Evolutionary conservation across 768 basidiomycete genomes (phyloP).

Genomic region (Lactarius sp.): DNA sequence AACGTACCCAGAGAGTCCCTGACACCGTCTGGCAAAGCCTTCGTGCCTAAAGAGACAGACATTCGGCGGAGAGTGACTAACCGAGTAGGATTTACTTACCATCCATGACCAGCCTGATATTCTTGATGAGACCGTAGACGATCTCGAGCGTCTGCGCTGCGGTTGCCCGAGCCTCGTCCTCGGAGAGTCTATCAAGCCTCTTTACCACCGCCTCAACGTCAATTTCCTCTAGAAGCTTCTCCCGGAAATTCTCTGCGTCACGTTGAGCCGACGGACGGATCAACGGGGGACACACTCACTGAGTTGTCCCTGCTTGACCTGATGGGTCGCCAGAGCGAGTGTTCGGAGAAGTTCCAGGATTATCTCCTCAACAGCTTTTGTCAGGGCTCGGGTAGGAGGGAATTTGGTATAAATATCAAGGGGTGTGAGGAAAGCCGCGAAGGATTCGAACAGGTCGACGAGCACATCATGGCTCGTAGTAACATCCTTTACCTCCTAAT

Average conservation of each 20-base stretch:
- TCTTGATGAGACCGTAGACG: background rate
- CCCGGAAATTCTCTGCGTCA: background rate
- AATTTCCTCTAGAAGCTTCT: background rate
- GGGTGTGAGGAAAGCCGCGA: background rate
- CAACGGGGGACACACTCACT: background rate
- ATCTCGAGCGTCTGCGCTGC: background rate
- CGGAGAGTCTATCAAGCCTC: background rate
- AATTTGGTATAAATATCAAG: background rate
- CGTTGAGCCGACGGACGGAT: background rate
- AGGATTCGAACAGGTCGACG: background rate
- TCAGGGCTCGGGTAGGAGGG: background rate
- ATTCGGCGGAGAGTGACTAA: background rate
- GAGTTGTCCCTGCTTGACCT: background rate
- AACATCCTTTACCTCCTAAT: background rate
- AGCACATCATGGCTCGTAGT: background rate
- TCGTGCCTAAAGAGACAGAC: background rate
- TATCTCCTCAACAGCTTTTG: background rate
- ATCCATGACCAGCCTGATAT: background rate
- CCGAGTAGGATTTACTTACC: background rate
- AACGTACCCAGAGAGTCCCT: background rate
- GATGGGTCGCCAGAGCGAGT: background rate
- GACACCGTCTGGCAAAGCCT: background rate
- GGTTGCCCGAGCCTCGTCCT: background rate
- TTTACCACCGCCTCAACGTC: background rate
- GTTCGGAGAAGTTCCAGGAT: background rate